Base-by-base conservation (phyloP, 2,329 filamentous ascomycete genomes). In the Alternaria triticina region DNA sequence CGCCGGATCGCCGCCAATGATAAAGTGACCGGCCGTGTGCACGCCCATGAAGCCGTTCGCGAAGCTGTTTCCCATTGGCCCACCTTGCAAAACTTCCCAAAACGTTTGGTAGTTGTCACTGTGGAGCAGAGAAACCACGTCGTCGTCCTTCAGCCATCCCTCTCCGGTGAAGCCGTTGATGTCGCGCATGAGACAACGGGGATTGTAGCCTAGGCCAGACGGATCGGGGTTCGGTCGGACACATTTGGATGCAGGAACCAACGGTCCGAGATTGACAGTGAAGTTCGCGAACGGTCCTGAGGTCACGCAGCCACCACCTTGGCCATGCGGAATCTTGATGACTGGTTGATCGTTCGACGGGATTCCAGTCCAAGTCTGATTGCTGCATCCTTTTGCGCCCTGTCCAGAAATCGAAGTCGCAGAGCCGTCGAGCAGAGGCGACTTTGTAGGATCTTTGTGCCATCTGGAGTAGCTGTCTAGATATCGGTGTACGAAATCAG, bases 361-460 rank as follows among this genome's bases (percentile, higher is more conserved):
- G 15, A 74, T 68, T n/a, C 68, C 67, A 28, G 65, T 67, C 7
- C 54, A 67, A 3, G 69, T 68, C 54, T 71, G 69, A 23, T 70
- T 71, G 17, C 62, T 66, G 50, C 69, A 71, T 3, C 64, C 70
- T 13, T 61, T 44, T 1, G 62, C 75, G 36, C 85, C 85, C 57
- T 86, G 83, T 20, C 84, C 83, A 27, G 81, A 56, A 46, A 76
- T 64, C 9, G 81, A 78, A 55, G 82, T 84, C 28, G 80, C 82
- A 62, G 82, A 84, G 45, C 86, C 86, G 67, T 86, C 85, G 64
- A 88, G 88, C 43, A 87, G 70, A 22, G 85, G 83, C 4, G 85
- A 86, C 59, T 82, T 79, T 65, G 51, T 43, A 6, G 73, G 74
- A 49, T 74, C 66, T 17, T 69, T 61, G 5, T 70, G 61, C 67